Percentiles rank a stretch among this genome's conserved stretches.
phyloP scores from a whole-genome alignment of 495 filamentous ascomycete genomes.

The Penicillium goetzii region DNA sequence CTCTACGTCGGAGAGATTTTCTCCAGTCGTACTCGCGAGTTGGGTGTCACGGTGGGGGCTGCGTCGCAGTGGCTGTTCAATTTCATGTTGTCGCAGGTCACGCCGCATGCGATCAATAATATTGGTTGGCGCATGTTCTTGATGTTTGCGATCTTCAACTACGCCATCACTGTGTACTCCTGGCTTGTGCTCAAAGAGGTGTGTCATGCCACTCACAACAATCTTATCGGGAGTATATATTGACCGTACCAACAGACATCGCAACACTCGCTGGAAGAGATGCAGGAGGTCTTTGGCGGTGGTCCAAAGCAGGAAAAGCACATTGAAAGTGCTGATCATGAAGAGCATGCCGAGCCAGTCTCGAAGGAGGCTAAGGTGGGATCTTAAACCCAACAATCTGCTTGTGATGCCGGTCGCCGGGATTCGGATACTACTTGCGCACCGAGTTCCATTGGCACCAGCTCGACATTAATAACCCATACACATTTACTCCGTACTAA shows the following conservation, averaged over 20 bases:
- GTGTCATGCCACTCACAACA: constrained; percentile 8
- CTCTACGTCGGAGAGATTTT: constrained; percentile 57
- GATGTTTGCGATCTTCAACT: constrained; percentile 60
- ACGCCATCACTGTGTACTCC: constrained; percentile 47
- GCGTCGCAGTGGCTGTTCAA: constrained; percentile 62
- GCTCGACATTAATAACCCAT: not conserved
- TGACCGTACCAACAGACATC: constrained; percentile 28
- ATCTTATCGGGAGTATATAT: not conserved
- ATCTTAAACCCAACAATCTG: not conserved
- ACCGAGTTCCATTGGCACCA: not conserved
- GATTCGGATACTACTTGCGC: not conserved
- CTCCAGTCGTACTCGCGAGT: constrained; percentile 53
- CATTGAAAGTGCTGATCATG: constrained; percentile 11
- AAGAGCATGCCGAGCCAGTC: constrained; percentile 8
- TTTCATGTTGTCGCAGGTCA: constrained; percentile 58
- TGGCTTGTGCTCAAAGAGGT: constrained; percentile 55
- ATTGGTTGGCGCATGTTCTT: constrained; percentile 58
- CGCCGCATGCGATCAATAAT: constrained; percentile 53
- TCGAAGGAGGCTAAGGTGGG: not conserved
- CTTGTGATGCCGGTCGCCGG: not conserved
- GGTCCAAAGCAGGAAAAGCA: constrained; percentile 17
- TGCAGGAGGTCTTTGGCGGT: constrained; percentile 42
- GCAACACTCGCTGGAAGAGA: constrained; percentile 42
- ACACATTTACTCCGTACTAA: not conserved
- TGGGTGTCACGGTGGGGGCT: constrained; percentile 49